These are phyloP conservation scores for Solanum ossicruentum DNA, from an alignment of 257 asterid genomes.

Conservation along the genomic window DNA sequence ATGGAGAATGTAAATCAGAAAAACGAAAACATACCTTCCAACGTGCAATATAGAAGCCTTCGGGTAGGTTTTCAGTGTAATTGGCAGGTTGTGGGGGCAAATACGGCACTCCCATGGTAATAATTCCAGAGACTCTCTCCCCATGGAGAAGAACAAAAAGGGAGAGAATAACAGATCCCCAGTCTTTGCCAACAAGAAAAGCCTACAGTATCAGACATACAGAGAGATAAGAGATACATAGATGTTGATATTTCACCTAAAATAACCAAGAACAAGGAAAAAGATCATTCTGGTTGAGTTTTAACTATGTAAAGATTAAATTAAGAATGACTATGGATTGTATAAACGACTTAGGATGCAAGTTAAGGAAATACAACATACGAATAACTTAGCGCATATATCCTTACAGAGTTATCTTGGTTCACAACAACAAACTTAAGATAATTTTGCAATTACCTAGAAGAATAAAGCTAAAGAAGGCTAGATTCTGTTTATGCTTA, in stretches of 20 bases:
- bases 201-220: slow-evolving; percentile 26
- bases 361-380: not conserved
- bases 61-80: slow-evolving; percentile 24
- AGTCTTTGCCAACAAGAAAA: slow-evolving; percentile 65
- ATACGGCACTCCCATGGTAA: slow-evolving; percentile 54
- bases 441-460: not conserved
- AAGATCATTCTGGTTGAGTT: not conserved
- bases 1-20: not conserved
- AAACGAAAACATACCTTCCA: slow-evolving; percentile 38
- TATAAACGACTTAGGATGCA: not conserved
- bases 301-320: not conserved
- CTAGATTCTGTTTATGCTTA: not conserved
- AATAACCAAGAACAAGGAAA: not conserved
- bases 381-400: not conserved
- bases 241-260: not conserved
- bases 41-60: slow-evolving; percentile 59
- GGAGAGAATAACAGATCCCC: slow-evolving; percentile 37
- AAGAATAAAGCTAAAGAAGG: not conserved
- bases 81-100: slow-evolving; percentile 25
- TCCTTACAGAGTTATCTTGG: too few relatives aligned
- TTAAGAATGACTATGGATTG: not conserved
- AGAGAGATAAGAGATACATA: not conserved
- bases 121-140: slow-evolving; percentile 40
- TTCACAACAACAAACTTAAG: not conserved
- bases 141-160: slow-evolving; percentile 46